Base-by-base conservation (phyloP, 129 eudicot genomes). In the Helianthus annuus region DNA sequence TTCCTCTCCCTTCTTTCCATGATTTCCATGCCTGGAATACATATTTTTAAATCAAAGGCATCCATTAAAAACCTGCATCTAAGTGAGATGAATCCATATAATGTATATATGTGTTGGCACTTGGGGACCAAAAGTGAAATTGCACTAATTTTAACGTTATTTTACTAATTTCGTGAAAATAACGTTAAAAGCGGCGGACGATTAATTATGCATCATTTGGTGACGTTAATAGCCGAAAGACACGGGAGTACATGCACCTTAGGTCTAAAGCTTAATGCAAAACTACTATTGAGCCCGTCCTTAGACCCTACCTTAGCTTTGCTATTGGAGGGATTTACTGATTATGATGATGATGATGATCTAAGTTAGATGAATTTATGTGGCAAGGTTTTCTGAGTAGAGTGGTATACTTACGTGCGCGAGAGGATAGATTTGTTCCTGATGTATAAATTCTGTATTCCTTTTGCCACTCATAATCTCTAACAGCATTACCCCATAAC, bases 401-500 rank as follows among this genome's bases (percentile, higher is more conserved):
- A 66, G 12, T 44, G 42, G 11, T 64, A 44, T 46, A 76, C 82
- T 83, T 76, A 79, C 82, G 7, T 66, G 80, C 11, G 65, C 77
- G 8, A 83, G 76, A 40, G 82, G 87, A 40, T 75, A 59, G 7
- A 64, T 12, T 16, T 64, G 81, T 42, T 78, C 68, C 24, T 45
- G 61, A 42, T 79, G 44, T 27, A 74, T 36, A 22, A 75, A 79
- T 46, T 58, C 76, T 38, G 79, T 54, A 45, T 75, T 80, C 49
- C 77, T 72, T 54, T 76, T 71, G 49, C 88, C 84, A 32, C 80
- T 71, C 3, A 80, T 46, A n/a, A 83, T 83, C 74, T 83, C 88
- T 52, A 83, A 45, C 22, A 80, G 60, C 75, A 83, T 57, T 14
- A 80, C 88, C 4, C 84, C 82, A 49, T 76, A 83, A 29, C 88